Conservation (phyloP, 164 flowering plant genomes). For the Magnolia officinalis region DNA sequence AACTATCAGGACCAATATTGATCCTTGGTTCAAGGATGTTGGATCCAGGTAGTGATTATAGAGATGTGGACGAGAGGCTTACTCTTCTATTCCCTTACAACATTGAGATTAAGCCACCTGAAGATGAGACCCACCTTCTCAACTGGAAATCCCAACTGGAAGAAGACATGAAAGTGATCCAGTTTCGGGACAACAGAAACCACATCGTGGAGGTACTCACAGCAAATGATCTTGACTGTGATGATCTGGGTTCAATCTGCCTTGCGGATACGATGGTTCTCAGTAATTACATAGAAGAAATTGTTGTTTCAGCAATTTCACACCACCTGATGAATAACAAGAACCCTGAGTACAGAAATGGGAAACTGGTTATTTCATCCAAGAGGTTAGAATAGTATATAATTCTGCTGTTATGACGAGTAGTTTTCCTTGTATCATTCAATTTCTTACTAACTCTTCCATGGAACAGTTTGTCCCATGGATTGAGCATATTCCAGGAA, state of each 20-base stretch:
- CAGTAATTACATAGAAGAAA: constrained; percentile 80
- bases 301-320: constrained; percentile 88
- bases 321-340: constrained; percentile 84
- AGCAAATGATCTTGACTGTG: constrained; percentile 82
- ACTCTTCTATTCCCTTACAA: constrained; percentile 69
- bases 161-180: constrained; percentile 87
- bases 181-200: constrained; percentile 70
- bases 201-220: constrained; percentile 86
- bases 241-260: constrained; percentile 76
- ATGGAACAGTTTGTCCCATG: constrained; percentile 78
- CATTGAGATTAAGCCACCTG: constrained; percentile 82
- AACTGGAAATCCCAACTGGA: constrained; percentile 87
- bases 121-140: constrained; percentile 69
- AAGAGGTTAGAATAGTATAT: constrained; percentile 44
- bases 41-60: constrained; percentile 33
- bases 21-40: constrained; percentile 78
- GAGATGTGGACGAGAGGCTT: constrained; percentile 66
- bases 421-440: neutral
- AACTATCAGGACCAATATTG: constrained; percentile 66
- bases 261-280: constrained; percentile 62
- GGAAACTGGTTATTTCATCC: constrained; percentile 81
- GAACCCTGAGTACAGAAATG: constrained; percentile 78
- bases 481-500: constrained; percentile 75
- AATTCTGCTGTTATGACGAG: neutral
- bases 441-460: constrained; percentile 4